Percentiles rank a stretch among this genome's conserved stretches.
Evolutionary conservation across 495 filamentous ascomycete genomes (phyloP).

Genomic region (Neurospora sp.): DNA sequence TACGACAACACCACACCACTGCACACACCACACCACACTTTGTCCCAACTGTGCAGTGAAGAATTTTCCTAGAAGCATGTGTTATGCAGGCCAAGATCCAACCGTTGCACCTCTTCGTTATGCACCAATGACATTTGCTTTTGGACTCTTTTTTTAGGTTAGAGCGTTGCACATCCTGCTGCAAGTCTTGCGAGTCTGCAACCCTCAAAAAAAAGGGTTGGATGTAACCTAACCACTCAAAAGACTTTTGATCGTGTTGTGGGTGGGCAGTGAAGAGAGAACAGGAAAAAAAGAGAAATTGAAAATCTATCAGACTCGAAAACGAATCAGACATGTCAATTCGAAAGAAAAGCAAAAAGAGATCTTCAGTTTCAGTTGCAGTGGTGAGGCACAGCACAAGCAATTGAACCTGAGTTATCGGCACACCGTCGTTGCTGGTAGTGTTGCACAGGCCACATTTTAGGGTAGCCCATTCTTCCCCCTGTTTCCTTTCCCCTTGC

Average conservation of each 20-base stretch:
- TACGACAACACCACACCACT: not conserved
- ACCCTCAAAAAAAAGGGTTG: not conserved
- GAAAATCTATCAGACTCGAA: not conserved
- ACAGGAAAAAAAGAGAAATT: not conserved
- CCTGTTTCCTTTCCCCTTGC: not conserved
- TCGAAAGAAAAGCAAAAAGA: not conserved
- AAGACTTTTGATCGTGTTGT: not conserved
- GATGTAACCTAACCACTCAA: not conserved
- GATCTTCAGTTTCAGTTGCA: not conserved
- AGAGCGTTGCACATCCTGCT: not conserved
- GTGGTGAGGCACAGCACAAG: not conserved
- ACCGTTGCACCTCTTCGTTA: not conserved
- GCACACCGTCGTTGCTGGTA: not conserved
- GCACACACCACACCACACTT: not conserved
- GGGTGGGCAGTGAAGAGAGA: not conserved
- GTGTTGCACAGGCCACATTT: not conserved
- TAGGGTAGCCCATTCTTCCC: not conserved
- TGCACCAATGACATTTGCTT: not conserved
- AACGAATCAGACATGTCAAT: not conserved
- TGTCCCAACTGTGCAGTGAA: not conserved
- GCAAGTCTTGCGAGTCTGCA: not conserved
- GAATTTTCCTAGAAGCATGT: not conserved
- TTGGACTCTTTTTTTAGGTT: not conserved
- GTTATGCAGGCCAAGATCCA: not conserved
- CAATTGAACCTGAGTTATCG: not conserved